phyloP scores from a whole-genome alignment of 192 early-diverging fungal genomes.

The Obelidium mucronatum region DNA sequence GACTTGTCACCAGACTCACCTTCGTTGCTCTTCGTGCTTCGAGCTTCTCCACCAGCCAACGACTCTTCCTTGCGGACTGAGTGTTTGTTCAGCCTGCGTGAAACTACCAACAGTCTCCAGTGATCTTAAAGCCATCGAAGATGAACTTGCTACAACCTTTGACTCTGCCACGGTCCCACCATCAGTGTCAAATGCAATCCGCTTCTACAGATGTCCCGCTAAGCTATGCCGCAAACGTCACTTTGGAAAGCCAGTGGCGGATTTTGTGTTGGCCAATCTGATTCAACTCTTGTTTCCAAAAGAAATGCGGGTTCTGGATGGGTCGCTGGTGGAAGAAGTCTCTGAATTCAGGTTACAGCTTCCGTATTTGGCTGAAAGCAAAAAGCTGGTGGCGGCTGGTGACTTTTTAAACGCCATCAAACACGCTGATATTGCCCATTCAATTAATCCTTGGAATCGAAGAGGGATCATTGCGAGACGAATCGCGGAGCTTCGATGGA shows the following conservation, averaged over 20 bases:
- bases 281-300: not conserved
- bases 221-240: not conserved
- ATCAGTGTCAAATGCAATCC: not conserved
- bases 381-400: no score
- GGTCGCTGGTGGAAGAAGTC: not conserved
- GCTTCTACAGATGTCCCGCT: slow-evolving; percentile 6
- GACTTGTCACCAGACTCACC: no score
- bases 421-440: not conserved
- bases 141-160: not conserved
- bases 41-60: slow-evolving; percentile 10
- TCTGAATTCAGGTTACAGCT: not conserved
- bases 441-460: slow-evolving; percentile 16
- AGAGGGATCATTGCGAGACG: slow-evolving; percentile 3
- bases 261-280: not conserved
- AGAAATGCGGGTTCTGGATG: not conserved
- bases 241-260: not conserved
- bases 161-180: not conserved
- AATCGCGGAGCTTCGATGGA: slow-evolving; percentile 13
- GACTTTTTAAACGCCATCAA: not conserved
- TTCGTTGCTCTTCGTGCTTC: slow-evolving; percentile 24
- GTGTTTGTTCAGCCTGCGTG: slow-evolving; percentile 23
- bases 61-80: slow-evolving; percentile 27
- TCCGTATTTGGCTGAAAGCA: not conserved
- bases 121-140: not conserved
- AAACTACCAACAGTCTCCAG: not conserved